A percentile compares a stretch with the other conserved stretches of the same genome.
Conservation (phyloP, 116 monocot species). For the Dioscorea cayenensis region DNA sequence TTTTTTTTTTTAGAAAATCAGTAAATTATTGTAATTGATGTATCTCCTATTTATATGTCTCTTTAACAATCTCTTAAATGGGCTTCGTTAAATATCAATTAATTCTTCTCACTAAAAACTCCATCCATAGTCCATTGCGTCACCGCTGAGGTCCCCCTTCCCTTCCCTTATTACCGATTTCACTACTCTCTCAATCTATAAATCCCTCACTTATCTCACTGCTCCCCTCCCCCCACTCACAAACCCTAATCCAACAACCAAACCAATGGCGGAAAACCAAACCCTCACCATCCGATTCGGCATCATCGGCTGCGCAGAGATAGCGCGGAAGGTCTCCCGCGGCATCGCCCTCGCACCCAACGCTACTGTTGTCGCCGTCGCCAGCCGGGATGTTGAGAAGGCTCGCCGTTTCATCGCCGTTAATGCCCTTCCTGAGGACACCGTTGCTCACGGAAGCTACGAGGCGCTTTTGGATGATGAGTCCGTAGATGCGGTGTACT, state of each 20-base stretch:
- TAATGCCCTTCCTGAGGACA: conserved; percentile 40
- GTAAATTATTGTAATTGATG: too few species aligned
- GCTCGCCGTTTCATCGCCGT: conserved; percentile 53
- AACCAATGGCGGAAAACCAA: neutral
- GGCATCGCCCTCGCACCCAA: conserved; percentile 58
- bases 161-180: too few species aligned
- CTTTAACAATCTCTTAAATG: too few species aligned
- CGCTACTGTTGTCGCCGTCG: conserved; percentile 58
- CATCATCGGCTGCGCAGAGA: conserved; percentile 75
- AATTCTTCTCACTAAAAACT: too few species aligned
- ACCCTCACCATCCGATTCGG: conserved; percentile 46
- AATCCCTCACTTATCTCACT: neutral
- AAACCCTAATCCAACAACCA: neutral
- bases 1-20: too few species aligned
- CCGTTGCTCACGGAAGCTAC: conserved; percentile 47
- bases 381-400: conserved; percentile 53
- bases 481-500: conserved; percentile 68
- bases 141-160: too few species aligned
- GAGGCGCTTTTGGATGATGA: conserved; percentile 63
- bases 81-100: too few species aligned
- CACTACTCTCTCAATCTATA: neutral
- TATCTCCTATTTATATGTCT: too few species aligned
- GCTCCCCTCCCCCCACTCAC: neutral
- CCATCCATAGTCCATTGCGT: too few species aligned
- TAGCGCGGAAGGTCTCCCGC: conserved; percentile 72